These are phyloP conservation scores for Cordyceps cateniannulata DNA, from an alignment of 2,329 filamentous ascomycete genomes.

Conservation along the genomic window DNA sequence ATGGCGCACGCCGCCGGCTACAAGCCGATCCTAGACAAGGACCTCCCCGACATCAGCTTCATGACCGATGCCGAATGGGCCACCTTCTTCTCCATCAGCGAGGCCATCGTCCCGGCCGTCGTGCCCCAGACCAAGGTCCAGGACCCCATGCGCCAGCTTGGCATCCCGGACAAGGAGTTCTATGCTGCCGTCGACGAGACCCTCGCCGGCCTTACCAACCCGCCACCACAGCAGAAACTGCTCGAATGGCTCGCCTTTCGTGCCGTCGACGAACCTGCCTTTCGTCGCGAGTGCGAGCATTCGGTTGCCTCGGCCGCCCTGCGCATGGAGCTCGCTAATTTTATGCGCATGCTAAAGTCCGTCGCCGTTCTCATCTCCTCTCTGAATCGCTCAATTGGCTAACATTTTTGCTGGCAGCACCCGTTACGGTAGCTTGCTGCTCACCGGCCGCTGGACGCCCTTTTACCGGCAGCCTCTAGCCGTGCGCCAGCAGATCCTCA, in stretches of 20 bases:
- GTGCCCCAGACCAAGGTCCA: constrained; percentile 32
- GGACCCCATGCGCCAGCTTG: constrained; percentile 36
- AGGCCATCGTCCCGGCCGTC: constrained; percentile 56
- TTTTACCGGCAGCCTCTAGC: constrained; percentile 54
- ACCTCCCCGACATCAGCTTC: constrained; percentile 25
- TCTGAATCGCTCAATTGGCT: not conserved
- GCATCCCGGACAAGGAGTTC: constrained; percentile 44
- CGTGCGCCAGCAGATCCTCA: constrained; percentile 55
- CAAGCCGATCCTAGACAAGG: constrained; percentile 2
- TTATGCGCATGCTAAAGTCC: constrained; percentile 39
- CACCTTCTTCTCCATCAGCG: constrained; percentile 46
- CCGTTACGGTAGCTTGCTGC: constrained; percentile 53
- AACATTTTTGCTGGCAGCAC: constrained; percentile 38
- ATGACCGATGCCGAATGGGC: constrained; percentile 47
- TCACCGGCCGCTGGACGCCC: constrained; percentile 62
- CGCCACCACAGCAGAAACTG: constrained; percentile 38
- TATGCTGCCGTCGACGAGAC: constrained; percentile 36
- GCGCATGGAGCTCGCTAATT: constrained; percentile 30
- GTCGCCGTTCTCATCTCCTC: constrained; percentile 17
- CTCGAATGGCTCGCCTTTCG: constrained; percentile 47
- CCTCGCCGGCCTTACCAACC: constrained; percentile 27
- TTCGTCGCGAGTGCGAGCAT: constrained; percentile 43
- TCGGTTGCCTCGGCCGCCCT: constrained; percentile 32
- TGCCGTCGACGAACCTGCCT: constrained; percentile 44
- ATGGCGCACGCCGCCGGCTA: constrained; percentile 2